Evolutionary conservation across 2,329 filamentous ascomycete species (phyloP), one percentile per base, ranked within the genome.

Genomic region (Trichoderma sp.): DNA sequence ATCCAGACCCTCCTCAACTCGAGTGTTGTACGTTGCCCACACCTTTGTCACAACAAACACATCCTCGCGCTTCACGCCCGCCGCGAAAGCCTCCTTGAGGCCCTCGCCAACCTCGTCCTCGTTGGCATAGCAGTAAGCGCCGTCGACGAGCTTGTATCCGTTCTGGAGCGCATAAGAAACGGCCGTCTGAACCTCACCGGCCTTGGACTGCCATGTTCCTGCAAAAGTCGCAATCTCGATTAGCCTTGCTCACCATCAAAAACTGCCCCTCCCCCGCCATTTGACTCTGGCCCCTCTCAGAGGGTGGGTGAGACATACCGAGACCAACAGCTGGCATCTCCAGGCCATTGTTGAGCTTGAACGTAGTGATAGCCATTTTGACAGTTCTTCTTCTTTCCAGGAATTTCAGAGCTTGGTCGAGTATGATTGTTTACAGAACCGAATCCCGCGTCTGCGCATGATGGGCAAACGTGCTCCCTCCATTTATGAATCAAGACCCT

Each of bases 41-140:
- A 95, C 89, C 88, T 97, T 97, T 80, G 92, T 94, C 73, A 94
- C 93, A 76, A 97, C 90, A 85, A 97, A 97, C 77, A 97, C 85
- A 75, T 97, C 93, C 82, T 93, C 90, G 77, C 94, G 90, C 88
- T 92, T 93, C 80, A 93, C 87, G 29, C 94, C 94, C 6, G 90
- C 86, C 31, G 86, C 87, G 80, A 96, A 91, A 35, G 93, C 94
- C 74, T 93, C 91, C 82, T 91, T 90, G 72, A 97, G 89, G 11
- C 93, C 95, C 81, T 92, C 86, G 77, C 95, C 95, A 18, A 97
- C 94, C 83, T 96, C 94, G 65, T 93, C 89, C 85, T 97, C 95
- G 83, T 97, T 95, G 79, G 88, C 92, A 84, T 95, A 95, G 85
- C 92, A 93, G 86, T 93, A 94, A 6, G 93, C 92, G 78, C 91